Percentiles rank a stretch among this genome's conserved stretches.
These are phyloP conservation scores for Thraustotheca clavata DNA, from an alignment of 352 stramenopile species.

Conservation along the genomic window DNA sequence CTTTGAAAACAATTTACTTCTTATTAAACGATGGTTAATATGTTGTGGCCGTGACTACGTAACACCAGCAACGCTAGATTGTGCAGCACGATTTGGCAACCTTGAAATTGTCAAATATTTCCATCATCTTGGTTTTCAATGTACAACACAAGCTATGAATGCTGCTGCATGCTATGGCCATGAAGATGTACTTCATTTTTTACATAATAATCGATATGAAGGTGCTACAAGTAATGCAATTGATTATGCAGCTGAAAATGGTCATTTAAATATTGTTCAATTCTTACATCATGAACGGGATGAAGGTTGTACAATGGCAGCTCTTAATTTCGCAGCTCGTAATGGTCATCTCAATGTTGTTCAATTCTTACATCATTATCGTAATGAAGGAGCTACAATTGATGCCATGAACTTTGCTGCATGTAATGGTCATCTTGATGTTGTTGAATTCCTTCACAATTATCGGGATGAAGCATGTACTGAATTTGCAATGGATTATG, in stretches of 20 bases:
- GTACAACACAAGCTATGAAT: constrained; percentile 23
- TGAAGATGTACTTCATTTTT: constrained; percentile 9
- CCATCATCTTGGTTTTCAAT: neutral
- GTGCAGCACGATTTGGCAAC: constrained; percentile 6
- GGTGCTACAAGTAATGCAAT: constrained; percentile 33
- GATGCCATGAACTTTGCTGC: constrained; percentile 25
- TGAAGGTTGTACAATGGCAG: constrained; percentile 24
- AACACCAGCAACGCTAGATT: constrained; percentile 7
- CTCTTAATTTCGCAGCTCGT: constrained; percentile 31
- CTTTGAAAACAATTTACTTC: constrained; percentile 5
- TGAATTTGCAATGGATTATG: constrained; percentile 22
- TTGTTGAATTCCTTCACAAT: constrained; percentile 1
- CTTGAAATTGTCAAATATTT: constrained; percentile 10
- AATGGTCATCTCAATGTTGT: constrained; percentile 33
- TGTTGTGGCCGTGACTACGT: constrained; percentile 12
- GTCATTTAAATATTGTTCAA: constrained; percentile 32
- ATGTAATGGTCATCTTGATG: constrained; percentile 19
- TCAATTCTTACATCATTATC: constrained; percentile 22
- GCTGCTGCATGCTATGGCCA: constrained; percentile 23
- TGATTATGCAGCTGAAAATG: constrained; percentile 30
- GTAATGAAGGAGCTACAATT: constrained; percentile 23
- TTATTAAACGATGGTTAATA: constrained; percentile 13
- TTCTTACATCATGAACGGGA: constrained; percentile 32
- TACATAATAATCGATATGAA: constrained; percentile 26
- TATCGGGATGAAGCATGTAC: constrained; percentile 21